Evolutionary conservation across 169 alveolate species (phyloP), one percentile per base, ranked within the genome.

Genomic region (Neospora caninum): DNA sequence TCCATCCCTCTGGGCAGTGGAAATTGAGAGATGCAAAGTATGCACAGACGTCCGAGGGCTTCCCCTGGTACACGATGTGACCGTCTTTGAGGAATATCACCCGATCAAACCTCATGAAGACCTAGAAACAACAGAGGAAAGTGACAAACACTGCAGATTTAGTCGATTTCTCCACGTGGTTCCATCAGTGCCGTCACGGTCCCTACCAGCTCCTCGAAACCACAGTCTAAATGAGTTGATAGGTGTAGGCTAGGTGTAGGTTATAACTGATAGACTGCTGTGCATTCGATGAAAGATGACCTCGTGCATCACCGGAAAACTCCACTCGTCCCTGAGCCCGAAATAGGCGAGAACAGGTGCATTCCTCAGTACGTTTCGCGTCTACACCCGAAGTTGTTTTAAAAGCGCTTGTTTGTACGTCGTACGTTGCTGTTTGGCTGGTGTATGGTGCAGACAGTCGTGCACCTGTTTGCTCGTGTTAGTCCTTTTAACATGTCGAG

Each of bases 61-160:
- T 64, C 10, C 99, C 99, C 78, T 95, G 96, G 86, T 96, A 97
- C 34, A 97, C 88, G 20, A 95, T 93, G 58, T 94, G 94, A 22
- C 99, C 99, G 43, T 96, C 96, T 41, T 94, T 93, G 92, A 98
- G 70, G 20, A 97, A 64, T 25, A 96, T 70, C 41, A 97, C 86
- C 38, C 95, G 94, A 70, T 97, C 98, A 92, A 98, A 97, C 49
- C 94, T 34, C 43, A 95, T 84, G 83, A 95, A 96, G 29, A 96
- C 94, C 96, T 97, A 97, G 20, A 45, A 20, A 20, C 49, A 49
- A 34, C 49, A 29, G n/a, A 13, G 34, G 31, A 73, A 64, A 25
- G 29, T n/a, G 18, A 0, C 58, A 64, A 64, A 20, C 78, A 64
- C 36, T 9, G 31, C 34, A n/a, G 20, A n/a, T 25, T 64, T 64